Conservation (phyloP, 768 basidiomycete species). For the Lactarius psammicola region DNA sequence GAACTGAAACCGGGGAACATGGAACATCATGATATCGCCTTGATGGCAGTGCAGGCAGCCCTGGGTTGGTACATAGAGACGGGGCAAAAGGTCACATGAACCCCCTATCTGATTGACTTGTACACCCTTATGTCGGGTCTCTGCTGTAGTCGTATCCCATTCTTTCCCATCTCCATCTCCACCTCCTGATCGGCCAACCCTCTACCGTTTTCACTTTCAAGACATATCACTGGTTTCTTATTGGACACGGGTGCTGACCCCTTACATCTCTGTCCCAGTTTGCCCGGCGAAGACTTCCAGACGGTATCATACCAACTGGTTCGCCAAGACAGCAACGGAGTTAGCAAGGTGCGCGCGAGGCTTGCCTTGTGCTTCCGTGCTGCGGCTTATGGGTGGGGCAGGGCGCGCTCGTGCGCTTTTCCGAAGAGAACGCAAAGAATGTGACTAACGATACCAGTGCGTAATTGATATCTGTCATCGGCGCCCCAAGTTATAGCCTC, state of each 20-base stretch:
- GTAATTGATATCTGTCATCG: slow-evolving; percentile 29
- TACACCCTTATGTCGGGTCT: too few species aligned
- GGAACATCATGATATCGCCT: background rate
- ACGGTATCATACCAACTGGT: slow-evolving; percentile 61
- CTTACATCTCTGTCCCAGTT: slow-evolving; percentile 19
- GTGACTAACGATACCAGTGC: slow-evolving; percentile 48
- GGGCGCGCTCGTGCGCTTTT: slow-evolving; percentile 85
- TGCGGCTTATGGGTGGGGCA: slow-evolving; percentile 32
- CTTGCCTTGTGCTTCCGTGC: background rate
- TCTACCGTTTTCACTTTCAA: background rate
- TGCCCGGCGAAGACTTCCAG: slow-evolving; percentile 48
- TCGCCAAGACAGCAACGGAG: slow-evolving; percentile 47
- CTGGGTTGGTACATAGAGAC: background rate
- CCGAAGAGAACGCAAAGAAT: slow-evolving; percentile 48
- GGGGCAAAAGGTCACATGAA: background rate
- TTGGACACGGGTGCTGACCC: background rate
- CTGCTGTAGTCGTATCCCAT: background rate
- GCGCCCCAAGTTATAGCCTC: background rate
- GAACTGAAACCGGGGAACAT: background rate
- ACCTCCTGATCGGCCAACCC: background rate
- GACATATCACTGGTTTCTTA: background rate
- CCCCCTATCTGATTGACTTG: background rate
- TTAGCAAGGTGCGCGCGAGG: slow-evolving; percentile 50
- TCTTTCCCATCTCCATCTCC: background rate
- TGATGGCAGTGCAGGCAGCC: background rate